These are phyloP conservation scores for Rhodocollybia butyracea DNA, from an alignment of 768 basidiomycete genomes.

Conservation along the genomic window DNA sequence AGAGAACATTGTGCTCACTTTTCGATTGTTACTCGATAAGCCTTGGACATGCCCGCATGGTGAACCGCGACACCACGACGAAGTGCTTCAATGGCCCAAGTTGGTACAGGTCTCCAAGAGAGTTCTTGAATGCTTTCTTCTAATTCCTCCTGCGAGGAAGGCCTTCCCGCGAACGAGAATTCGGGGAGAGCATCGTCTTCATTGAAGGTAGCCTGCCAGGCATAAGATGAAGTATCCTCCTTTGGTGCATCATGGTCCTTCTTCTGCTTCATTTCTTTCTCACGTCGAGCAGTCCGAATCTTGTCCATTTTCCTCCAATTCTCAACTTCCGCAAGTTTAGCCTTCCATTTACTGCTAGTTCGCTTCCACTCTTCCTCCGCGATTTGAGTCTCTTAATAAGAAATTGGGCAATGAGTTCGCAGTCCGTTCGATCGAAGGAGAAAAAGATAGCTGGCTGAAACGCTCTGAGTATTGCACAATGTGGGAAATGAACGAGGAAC, in stretches of 20 bases:
- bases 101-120: slow-evolving; percentile 26
- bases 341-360: slow-evolving; percentile 43
- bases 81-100: slow-evolving; percentile 48
- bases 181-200: slow-evolving; percentile 46
- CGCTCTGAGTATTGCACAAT: not conserved
- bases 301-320: slow-evolving; percentile 44
- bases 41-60: slow-evolving; percentile 66
- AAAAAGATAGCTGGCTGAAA: slow-evolving; percentile 65
- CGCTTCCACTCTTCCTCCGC: slow-evolving; percentile 51
- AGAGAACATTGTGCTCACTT: slow-evolving; percentile 32
- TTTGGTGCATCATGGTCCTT: slow-evolving; percentile 23
- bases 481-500: not conserved
- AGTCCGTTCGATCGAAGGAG: slow-evolving; percentile 57
- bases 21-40: slow-evolving; percentile 56
- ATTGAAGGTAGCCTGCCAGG: slow-evolving; percentile 13
- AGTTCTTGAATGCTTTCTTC: slow-evolving; percentile 43
- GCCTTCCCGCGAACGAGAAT: slow-evolving; percentile 56
- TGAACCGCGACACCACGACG: slow-evolving; percentile 65
- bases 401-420: slow-evolving; percentile 47
- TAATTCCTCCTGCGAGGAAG: slow-evolving; percentile 45
- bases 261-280: slow-evolving; percentile 37
- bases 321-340: slow-evolving; percentile 49
- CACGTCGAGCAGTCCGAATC: slow-evolving; percentile 42
- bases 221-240: slow-evolving; percentile 15
- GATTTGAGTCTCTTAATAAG: slow-evolving; percentile 33